phyloP scores from a whole-genome alignment of 306 rosid species.

The Inga laurina region DNA sequence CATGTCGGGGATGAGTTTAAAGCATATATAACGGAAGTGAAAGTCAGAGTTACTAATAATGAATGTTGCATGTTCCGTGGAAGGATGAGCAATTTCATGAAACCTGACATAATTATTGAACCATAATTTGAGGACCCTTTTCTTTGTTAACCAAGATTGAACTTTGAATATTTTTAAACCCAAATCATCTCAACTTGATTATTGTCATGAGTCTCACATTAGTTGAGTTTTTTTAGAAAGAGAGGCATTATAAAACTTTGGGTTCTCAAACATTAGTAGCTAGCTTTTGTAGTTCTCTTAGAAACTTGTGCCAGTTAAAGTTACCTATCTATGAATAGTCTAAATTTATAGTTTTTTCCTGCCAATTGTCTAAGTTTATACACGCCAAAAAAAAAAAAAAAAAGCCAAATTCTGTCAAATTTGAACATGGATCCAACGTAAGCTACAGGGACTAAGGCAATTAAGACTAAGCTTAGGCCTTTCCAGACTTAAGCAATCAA shows the following conservation, averaged over 20 bases:
- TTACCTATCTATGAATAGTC: background rate
- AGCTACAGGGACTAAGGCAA: background rate
- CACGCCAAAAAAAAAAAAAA: slow-evolving; percentile 8
- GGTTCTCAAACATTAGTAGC: no score
- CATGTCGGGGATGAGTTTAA: background rate
- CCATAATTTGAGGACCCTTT: slow-evolving; percentile 28
- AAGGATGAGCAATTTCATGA: slow-evolving; percentile 18
- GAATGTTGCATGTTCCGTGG: background rate
- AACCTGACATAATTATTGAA: slow-evolving; percentile 23
- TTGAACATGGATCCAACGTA: background rate
- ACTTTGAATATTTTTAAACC: slow-evolving; percentile 11
- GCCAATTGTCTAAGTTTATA: no score
- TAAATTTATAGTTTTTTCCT: background rate
- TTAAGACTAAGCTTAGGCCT: slow-evolving; percentile 18
- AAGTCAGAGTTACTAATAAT: slow-evolving; percentile 15
- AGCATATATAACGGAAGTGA: background rate
- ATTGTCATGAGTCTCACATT: no score
- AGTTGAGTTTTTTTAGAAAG: no score
- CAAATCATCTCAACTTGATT: background rate
- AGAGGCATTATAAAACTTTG: no score
- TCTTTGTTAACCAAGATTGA: slow-evolving; percentile 25
- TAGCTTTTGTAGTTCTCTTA: no score
- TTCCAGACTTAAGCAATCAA: background rate
- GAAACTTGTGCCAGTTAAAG: no score
- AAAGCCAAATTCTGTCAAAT: background rate